Evolutionary conservation across 306 rosid genomes (phyloP), one percentile per base, ranked within the genome.

Genomic region (Gillenia trifoliata): DNA sequence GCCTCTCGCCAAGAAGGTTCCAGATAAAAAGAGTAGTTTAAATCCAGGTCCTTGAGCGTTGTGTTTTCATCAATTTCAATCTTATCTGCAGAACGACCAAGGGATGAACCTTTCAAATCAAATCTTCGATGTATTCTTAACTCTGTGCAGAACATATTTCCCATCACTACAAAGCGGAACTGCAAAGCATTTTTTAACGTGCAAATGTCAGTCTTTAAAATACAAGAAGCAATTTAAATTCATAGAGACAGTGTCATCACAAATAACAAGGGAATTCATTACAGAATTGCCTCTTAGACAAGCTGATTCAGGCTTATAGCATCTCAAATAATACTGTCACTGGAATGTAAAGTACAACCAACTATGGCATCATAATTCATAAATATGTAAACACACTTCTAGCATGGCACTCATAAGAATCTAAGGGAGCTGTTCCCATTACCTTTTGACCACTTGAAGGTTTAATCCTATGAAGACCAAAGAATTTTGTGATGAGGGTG

Each of bases 81-180:
- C 80, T 94, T 94, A 80, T 94, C 99, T 11, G 99, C 86, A 9
- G 99, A 94, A 54, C 99, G 99, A 61, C 99, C 99, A 8, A 90
- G 88, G 52, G 97, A 94, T 41, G 99, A 94, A 80, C 99, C 99
- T 82, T 94, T 94, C 83, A 94, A 85, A 80, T 94, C 99, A 76
- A 82, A 94, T 80, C 99, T 86, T 66, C 96, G 81, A 85, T 94
- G 99, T 78, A 94, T 94, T 86, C 99, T 89, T 77, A 94, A 79
- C 84, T 94, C 97, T 47, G 99, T 94, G 85, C 99, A 94, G 87
- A 94, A 94, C 99, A 94, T 94, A 88, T 94, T 94, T 80, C 99
- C 99, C 99, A 94, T 94, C 70, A 94, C 97, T 41, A 94, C 99
- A 85, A 94, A 94, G 49, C 99, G 95, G 82, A 94, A 94, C 99